Base-by-base conservation (phyloP, 23 red algal species). In the Agarophyton chilense region DNA sequence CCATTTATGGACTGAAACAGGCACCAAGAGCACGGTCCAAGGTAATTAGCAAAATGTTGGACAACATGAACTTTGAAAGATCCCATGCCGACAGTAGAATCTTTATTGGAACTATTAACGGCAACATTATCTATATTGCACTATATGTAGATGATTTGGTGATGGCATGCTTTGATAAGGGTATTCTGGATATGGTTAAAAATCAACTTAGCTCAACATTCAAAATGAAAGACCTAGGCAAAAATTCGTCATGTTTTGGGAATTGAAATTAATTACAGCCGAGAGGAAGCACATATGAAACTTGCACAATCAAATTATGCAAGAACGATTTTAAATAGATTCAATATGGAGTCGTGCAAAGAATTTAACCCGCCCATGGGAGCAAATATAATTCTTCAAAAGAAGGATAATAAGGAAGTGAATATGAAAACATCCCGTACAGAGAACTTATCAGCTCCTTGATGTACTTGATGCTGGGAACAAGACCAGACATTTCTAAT, bases 131-230 rank as follows among this genome's bases (percentile, higher is more conserved):
- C 52, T 79, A 0, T 42, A 54, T 79, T 17, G 40, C 47, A 51
- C 17, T 79, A 31, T 79, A 79, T 54, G 75, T 79, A 9, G 75
- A 79, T 55, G 75, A 79, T 0, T 24, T n/a, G n/a, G n/a, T n/a
- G n/a, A n/a, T n/a, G n/a, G n/a, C n/a, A n/a, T n/a, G n/a, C n/a
- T n/a, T n/a, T n/a, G n/a, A n/a, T n/a, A n/a, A n/a, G n/a, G n/a
- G n/a, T n/a, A n/a, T n/a, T n/a, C n/a, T n/a, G n/a, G n/a, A n/a
- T n/a, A n/a, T n/a, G n/a, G n/a, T n/a, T n/a, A n/a, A n/a, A n/a
- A n/a, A n/a, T n/a, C n/a, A 79, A 31, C 31, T 79, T 13, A 56
- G 17, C 19, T 53, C 1, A 28, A 50, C 52, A 54, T 79, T 79
- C 21, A 24, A 54, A 22, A 51, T 77, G 72, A 77, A 77, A 44